Base-by-base conservation (phyloP, 1,284 basidiomycete genomes). In the Pseudomicrostroma phylloplanum region DNA sequence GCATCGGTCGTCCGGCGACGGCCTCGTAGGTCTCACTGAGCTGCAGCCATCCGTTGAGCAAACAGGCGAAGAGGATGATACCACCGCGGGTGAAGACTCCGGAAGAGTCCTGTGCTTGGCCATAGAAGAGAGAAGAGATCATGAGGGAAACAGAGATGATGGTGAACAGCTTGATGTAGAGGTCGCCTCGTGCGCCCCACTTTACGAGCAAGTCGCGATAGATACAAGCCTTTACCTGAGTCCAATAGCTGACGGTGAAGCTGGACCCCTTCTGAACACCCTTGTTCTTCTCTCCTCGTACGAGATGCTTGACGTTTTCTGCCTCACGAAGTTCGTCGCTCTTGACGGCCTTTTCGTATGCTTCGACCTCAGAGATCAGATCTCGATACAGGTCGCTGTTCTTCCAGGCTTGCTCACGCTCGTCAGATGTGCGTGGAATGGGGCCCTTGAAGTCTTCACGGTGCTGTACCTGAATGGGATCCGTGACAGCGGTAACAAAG, bases 1-100 rank as follows among this genome's bases (percentile, higher is more conserved):
- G 83, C 59, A 91, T 89, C 0, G 87, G 86, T 30, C 89, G 86
- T 70, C 89, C 87, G 1, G 82, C 78, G 78, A 74, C 56, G 54
- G 89, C 82, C 0, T 86, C 83, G 0, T 87, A 86, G 54, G 90
- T 88, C 77, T 92, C 90, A 55, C 68, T 69, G 65, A 77, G 67
- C 59, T 69, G 71, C 3, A 71, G 69, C 57, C 73, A 74, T 19
- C 68, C 70, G 60, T 76, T 78, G 61, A 78, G 73, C 26, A 79
- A 60, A 9, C 72, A 61, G 7, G 72, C 64, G 58, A 77, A 74
- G 60, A 76, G 68, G 4, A 77, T 61, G 30, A 73, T 68, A 69
- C 73, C 71, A 21, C 68, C 67, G 8, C 67, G 64, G 1, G 66
- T 69, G 48, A 71, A 67, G 15, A 67, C 64, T 49, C 70, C 70